These are phyloP conservation scores for Chytriomyces sp. DNA, from an alignment of 192 early-diverging fungal genomes.

Conservation along the genomic window DNA sequence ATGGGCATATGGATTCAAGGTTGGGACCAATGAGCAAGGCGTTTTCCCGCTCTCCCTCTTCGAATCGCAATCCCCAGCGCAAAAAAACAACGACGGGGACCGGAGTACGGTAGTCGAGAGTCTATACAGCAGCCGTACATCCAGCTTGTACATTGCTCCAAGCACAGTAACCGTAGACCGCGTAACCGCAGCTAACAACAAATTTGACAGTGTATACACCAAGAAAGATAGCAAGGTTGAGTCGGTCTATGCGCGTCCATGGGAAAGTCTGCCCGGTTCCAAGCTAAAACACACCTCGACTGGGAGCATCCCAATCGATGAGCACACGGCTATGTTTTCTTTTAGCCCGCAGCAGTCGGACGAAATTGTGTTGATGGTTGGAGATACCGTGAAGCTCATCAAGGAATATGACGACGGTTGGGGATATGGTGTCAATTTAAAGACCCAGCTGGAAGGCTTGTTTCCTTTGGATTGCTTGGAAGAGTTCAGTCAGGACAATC, in stretches of 20 bases:
- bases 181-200: neutral
- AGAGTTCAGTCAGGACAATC: neutral
- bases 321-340: neutral
- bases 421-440: neutral
- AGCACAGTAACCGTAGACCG: neutral
- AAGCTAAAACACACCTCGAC: neutral
- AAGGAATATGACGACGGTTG: constrained; percentile 8
- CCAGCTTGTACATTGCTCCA: neutral
- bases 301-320: neutral
- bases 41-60: constrained; percentile 52
- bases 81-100: neutral
- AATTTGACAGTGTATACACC: neutral
- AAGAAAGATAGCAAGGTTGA: too few relatives aligned
- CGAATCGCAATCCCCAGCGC: neutral
- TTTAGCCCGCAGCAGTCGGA: neutral
- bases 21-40: constrained; percentile 50
- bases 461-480: constrained; percentile 5
- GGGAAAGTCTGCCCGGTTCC: neutral
- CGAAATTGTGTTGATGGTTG: neutral
- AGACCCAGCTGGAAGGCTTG: neutral
- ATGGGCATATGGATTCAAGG: constrained; percentile 57
- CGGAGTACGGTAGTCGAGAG: neutral
- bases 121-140: neutral
- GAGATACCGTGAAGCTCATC: neutral
- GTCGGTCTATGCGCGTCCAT: neutral